Evolutionary conservation across 495 filamentous ascomycete genomes (phyloP), one percentile per base, ranked within the genome.

Genomic region (Aspergillus carlsbadensis): DNA sequence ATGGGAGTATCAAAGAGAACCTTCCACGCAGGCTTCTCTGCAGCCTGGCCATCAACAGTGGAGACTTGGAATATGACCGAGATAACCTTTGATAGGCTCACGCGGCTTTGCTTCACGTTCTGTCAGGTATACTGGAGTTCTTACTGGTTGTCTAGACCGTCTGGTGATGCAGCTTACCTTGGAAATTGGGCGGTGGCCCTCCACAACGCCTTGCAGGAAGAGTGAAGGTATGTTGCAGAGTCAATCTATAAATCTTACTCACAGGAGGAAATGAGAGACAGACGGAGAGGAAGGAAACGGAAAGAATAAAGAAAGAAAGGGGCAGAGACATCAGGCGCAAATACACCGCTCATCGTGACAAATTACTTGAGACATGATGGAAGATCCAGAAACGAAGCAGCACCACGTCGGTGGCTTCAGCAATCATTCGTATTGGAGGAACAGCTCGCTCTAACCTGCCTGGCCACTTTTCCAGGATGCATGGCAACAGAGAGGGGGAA

Each of bases 21-120:
- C 45, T 73, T 76, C 71, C 56, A 69, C 68, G 67, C 68, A 73
- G 56, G 55, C 68, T 76, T 76, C 71, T 66, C 57, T 74, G 71
- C 71, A 74, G 63, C 34, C 46, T 10, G 54, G 57, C 48, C 56
- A 63, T 62, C 64, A 55, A 62, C 57, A 46, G 60, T 65, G 63
- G 63, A 61, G 58, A 58, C 42, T 45, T 18, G 51, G 51, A 29
- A 47, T 51, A 44, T 53, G 39, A 13, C 42, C 52, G n/a, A 37
- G 14, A 39, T 17, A 52, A 24, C 35, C 56, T 51, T 39, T 43
- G 13, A 33, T 45, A 39, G 20, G 48, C 47, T 13, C 29, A 42
- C 46, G 37, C 6, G 15, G 29, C 51, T 46, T 36, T 35, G 24
- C 31, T 53, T 31, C 42, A 6, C 22, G 35, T 17, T 21, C 34